Evolutionary conservation across 2,329 filamentous ascomycete genomes (phyloP), one percentile per base, ranked within the genome.

Genomic region (Fusarium duplospermum): DNA sequence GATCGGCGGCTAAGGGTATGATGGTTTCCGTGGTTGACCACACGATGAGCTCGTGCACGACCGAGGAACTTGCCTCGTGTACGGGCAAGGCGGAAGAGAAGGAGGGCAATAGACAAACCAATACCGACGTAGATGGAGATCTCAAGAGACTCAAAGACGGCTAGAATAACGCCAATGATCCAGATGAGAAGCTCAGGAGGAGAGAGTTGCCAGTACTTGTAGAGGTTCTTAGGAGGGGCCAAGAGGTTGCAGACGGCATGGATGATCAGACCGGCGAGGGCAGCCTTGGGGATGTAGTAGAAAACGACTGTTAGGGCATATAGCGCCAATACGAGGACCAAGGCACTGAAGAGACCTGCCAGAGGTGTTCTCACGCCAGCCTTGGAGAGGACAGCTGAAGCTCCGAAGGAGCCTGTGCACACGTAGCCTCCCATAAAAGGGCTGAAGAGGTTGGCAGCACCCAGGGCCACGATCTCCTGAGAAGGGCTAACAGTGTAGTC

Each of bases 311-410:
- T 92, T 31, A 96, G 84, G 6, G 91, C 93, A 76, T 96, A 96
- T 67, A 96, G 90, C 6, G 93, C 93, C 11, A 96, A 85, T 1
- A 96, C 86, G 2, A 96, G 91, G 7, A 96, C 89, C 31, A 93
- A 67, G 0, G 93, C 93, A 35, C 93, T 96, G 75, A 96, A 93
- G 29, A 94, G 87, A 81, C 94, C 93, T 33, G 92, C 94, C 42
- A 96, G 86, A 0, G 94, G 94, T 0, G 93, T 96, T 45, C 92
- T 90, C 5, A 95, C 93, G 73, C 94, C 94, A 61, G 94, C 93
- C 82, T 96, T 96, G 4, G 93, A 93, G 78, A 96, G 93, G 80
- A 96, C 94, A 42, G 94, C 94, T 2, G 94, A 96, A 18, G 93
- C 90, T 14, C 86, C 86, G 76, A 89, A 89, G 0, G 87, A 88